phyloP scores from a whole-genome alignment of 2,329 filamentous ascomycete species.

The Plectosphaerella sp. region DNA sequence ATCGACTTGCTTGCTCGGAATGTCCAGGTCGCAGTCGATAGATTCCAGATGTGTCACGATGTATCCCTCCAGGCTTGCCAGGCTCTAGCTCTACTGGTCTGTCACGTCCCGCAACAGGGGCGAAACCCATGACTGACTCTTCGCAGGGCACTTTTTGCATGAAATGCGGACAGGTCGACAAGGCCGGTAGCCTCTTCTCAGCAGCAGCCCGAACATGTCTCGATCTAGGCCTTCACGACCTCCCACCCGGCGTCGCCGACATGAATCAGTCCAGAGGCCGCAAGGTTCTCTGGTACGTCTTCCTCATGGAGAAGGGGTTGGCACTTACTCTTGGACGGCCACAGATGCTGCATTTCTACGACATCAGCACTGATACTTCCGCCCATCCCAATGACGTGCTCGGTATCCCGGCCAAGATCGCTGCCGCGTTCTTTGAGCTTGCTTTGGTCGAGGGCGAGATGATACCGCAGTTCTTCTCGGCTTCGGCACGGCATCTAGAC shows the following conservation, averaged over 20 bases:
- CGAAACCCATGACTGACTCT: background rate
- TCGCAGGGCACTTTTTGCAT: slow-evolving; percentile 15
- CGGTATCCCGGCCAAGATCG: slow-evolving; percentile 1
- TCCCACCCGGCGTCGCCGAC: slow-evolving; percentile 6
- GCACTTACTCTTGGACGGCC: slow-evolving; percentile 21
- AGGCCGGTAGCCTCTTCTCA: slow-evolving; percentile 21
- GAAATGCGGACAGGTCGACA: slow-evolving; percentile 18
- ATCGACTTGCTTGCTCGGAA: slow-evolving; percentile 14
- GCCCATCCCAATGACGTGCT: background rate
- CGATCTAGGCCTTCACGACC: slow-evolving; percentile 21
- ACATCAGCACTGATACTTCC: slow-evolving; percentile 14
- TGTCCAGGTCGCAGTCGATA: slow-evolving; percentile 18
- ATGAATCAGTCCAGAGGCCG: slow-evolving; percentile 4
- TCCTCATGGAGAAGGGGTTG: slow-evolving; percentile 20
- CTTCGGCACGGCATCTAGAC: background rate
- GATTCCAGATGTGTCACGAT: slow-evolving; percentile 20
- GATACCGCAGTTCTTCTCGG: slow-evolving; percentile 3
- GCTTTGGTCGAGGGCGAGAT: slow-evolving; percentile 2
- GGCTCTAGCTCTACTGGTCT: slow-evolving; percentile 19
- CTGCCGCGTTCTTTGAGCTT: slow-evolving; percentile 1
- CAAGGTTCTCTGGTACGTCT: slow-evolving; percentile 22
- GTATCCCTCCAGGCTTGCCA: slow-evolving; percentile 19
- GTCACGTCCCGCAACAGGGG: background rate
- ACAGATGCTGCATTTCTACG: slow-evolving; percentile 20
- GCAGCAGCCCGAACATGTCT: slow-evolving; percentile 17